These are phyloP conservation scores for Diaporthe citri DNA, from an alignment of 2,329 filamentous ascomycete species.

Conservation along the genomic window DNA sequence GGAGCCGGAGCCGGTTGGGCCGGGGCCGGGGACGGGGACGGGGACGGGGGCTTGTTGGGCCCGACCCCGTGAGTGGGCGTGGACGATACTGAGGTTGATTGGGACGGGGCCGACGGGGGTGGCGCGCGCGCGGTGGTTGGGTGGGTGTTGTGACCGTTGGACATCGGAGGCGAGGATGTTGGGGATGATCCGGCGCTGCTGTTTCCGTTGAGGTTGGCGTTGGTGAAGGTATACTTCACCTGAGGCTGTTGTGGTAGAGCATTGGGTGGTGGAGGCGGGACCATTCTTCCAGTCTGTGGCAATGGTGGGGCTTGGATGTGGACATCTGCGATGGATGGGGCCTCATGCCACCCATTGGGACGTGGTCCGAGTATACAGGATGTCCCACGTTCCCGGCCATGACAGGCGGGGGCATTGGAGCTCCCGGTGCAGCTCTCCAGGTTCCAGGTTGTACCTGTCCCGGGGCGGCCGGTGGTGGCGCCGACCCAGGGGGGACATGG, in stretches of 20 bases:
- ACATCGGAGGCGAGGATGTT: background rate
- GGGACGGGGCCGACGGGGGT: background rate
- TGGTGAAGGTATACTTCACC: background rate
- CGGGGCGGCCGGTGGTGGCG: background rate
- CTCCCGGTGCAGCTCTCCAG: background rate
- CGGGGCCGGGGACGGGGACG: background rate
- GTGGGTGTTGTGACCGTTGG: background rate
- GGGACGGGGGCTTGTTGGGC: slow-evolving; percentile 3
- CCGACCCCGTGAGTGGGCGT: slow-evolving; percentile 7
- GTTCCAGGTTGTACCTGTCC: background rate
- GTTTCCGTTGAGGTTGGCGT: background rate
- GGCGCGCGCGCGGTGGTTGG: background rate
- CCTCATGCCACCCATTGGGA: background rate
- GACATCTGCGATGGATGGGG: slow-evolving; percentile 26
- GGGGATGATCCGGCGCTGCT: background rate
- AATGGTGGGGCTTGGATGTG: background rate
- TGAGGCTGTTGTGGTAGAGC: background rate
- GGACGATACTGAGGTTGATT: slow-evolving; percentile 15
- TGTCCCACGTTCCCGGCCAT: background rate
- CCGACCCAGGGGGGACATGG: background rate
- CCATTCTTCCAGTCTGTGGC: slow-evolving; percentile 1
- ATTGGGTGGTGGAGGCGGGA: slow-evolving; percentile 3
- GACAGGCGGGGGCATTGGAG: background rate
- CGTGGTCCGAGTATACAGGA: background rate
- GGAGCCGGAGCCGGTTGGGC: background rate